Conservation (phyloP, 202 grass and related monocot species). For the Panicum virgatum region DNA sequence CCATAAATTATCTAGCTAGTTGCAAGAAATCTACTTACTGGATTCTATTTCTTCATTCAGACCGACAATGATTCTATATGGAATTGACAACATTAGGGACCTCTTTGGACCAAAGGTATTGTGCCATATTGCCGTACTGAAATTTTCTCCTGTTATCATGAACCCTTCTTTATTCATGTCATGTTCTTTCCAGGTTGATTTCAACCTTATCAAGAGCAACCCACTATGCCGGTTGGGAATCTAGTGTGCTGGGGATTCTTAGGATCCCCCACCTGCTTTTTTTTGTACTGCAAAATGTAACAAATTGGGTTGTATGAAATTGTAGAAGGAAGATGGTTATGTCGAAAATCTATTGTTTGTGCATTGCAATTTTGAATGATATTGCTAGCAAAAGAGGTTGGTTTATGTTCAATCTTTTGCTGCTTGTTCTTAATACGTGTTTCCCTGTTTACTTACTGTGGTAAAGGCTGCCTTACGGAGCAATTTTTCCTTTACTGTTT, state of each 20-base stretch:
- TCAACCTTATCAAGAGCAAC: slow-evolving; percentile 74
- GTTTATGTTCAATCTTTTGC: not conserved
- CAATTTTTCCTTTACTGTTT: not conserved
- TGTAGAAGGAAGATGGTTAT: not conserved
- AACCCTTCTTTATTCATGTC: slow-evolving; percentile 11
- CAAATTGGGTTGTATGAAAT: not conserved
- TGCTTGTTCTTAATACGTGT: too few species aligned
- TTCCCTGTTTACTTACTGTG: not conserved
- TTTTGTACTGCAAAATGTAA: not conserved
- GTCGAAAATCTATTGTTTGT: not conserved
- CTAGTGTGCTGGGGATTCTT: not conserved
- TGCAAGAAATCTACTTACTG: not conserved
- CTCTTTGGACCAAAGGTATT: slow-evolving; percentile 97
- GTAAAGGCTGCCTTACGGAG: not conserved
- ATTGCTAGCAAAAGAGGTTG: not conserved
- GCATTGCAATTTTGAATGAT: slow-evolving; percentile 12
- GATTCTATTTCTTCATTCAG: slow-evolving; percentile 33
- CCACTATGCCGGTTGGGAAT: slow-evolving; percentile 75
- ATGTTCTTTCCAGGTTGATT: slow-evolving; percentile 71
- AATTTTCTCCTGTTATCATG: slow-evolving; percentile 11
- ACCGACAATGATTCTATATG: slow-evolving; percentile 93
- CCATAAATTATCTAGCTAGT: not conserved
- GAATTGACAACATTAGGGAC: slow-evolving; percentile 80
- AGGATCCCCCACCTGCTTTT: not conserved
- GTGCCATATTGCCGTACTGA: not conserved